Evolutionary conservation across 805 yeast genomes (phyloP).

Genomic region (Ogataea allantospora): DNA sequence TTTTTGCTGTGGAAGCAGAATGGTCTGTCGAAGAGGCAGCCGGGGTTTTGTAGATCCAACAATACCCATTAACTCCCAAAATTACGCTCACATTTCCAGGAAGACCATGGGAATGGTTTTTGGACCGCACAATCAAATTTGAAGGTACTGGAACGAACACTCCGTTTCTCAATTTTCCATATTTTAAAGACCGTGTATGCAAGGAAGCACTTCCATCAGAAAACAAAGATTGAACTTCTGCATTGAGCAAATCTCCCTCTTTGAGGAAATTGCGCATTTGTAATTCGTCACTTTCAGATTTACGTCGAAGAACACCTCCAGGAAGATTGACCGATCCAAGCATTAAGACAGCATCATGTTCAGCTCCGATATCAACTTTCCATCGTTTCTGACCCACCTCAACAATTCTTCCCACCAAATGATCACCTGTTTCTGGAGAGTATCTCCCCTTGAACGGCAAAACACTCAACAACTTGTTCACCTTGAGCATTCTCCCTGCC

Average conservation of each 20-base stretch:
- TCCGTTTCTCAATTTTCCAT: conserved; percentile 94
- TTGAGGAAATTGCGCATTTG: conserved; percentile 93
- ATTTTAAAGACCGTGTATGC: conserved; percentile 92
- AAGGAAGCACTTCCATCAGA: conserved; percentile 90
- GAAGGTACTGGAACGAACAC: conserved; percentile 77
- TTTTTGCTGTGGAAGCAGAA: conserved; percentile 26
- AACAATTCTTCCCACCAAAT: conserved; percentile 86
- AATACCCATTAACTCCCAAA: conserved; percentile 90
- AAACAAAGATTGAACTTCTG: conserved; percentile 89
- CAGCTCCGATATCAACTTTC: conserved; percentile 97
- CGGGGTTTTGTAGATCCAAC: conserved; percentile 82
- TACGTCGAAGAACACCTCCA: conserved; percentile 93
- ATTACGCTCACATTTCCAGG: conserved; percentile 93
- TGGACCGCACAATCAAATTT: conserved; percentile 77
- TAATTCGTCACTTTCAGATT: conserved; percentile 91
- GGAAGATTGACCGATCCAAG: conserved; percentile 95
- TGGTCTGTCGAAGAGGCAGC: conserved; percentile 12
- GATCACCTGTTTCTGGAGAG: conserved; percentile 95
- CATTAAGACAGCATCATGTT: conserved; percentile 87
- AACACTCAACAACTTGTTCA: conserved; percentile 83
- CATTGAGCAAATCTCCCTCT: conserved; percentile 93
- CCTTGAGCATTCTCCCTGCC: conserved; percentile 85
- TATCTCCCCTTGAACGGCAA: conserved; percentile 84
- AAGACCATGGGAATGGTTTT: conserved; percentile 82
- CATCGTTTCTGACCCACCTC: conserved; percentile 94